phyloP scores from a whole-genome alignment of 495 filamentous ascomycete species.

The Viridothelium virens region DNA sequence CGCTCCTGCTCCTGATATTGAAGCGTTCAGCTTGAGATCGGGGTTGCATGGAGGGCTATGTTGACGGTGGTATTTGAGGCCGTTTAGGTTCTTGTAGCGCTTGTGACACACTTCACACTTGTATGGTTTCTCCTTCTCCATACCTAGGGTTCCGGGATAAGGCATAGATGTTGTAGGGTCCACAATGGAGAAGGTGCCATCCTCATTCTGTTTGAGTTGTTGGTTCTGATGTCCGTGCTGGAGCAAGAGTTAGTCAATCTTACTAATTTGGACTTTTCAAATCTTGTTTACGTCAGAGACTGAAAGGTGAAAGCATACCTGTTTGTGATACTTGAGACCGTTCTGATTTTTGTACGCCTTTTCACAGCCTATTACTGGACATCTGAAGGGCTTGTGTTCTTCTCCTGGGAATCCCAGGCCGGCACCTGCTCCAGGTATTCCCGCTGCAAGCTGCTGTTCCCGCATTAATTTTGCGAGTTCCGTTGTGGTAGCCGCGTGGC shows the following conservation, averaged over 20 bases:
- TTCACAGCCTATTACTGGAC: slow-evolving; percentile 96
- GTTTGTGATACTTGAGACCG: slow-evolving; percentile 81
- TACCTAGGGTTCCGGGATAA: slow-evolving; percentile 91
- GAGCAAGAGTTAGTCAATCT: background rate
- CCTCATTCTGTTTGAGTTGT: slow-evolving; percentile 86
- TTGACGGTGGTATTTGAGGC: slow-evolving; percentile 39
- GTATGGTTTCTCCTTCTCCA: slow-evolving; percentile 99
- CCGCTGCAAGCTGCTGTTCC: slow-evolving; percentile 65
- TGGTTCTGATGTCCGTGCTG: slow-evolving; percentile 94
- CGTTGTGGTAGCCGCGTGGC: slow-evolving; percentile 65
- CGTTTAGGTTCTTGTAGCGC: slow-evolving; percentile 96
- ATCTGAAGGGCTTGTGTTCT: slow-evolving; percentile 93
- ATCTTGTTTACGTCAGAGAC: slow-evolving; percentile 3
- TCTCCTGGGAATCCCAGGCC: slow-evolving; percentile 30
- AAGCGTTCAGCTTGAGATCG: slow-evolving; percentile 28
- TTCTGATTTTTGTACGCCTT: slow-evolving; percentile 99
- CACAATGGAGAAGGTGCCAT: slow-evolving; percentile 96
- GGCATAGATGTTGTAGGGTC: slow-evolving; percentile 90
- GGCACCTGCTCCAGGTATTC: slow-evolving; percentile 32
- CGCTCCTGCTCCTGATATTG: slow-evolving; percentile 18
- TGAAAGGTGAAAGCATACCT: slow-evolving; percentile 42
- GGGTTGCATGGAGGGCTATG: slow-evolving; percentile 38
- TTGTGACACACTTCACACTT: slow-evolving; percentile 95
- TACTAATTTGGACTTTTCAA: too few relatives aligned
- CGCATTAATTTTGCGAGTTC: slow-evolving; percentile 61